Evolutionary conservation across 352 stramenopile species (phyloP).

Genomic region (Phytophthora macrochlamydospora): DNA sequence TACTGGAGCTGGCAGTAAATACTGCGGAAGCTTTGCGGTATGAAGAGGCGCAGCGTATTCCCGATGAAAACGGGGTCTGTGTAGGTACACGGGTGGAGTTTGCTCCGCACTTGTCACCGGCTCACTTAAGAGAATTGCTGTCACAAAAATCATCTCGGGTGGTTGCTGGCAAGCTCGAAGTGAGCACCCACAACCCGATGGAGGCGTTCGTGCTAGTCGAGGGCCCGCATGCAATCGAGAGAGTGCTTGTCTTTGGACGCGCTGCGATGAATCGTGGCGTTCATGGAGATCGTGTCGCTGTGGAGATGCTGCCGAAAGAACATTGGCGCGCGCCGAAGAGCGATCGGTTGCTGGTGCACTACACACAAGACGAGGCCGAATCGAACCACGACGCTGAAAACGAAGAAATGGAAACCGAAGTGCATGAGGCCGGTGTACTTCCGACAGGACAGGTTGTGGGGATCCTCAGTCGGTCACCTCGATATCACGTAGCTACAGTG

Average conservation of each 20-base stretch:
- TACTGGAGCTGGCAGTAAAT: slow-evolving; percentile 65
- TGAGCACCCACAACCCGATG: slow-evolving; percentile 74
- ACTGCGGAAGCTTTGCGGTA: slow-evolving; percentile 59
- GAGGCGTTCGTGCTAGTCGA: slow-evolving; percentile 78
- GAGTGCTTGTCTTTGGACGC: slow-evolving; percentile 76
- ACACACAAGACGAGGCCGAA: slow-evolving; percentile 54
- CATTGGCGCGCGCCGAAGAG: slow-evolving; percentile 79
- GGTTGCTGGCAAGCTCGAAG: slow-evolving; percentile 62
- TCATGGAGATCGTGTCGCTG: slow-evolving; percentile 96
- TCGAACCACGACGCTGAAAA: slow-evolving; percentile 32
- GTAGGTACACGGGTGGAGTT: slow-evolving; percentile 45
- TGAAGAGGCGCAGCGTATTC: slow-evolving; percentile 44
- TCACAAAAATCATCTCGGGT: slow-evolving; percentile 28
- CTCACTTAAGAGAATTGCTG: slow-evolving; percentile 47
- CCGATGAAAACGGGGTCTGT: slow-evolving; percentile 31
- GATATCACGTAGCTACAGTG: slow-evolving; percentile 76
- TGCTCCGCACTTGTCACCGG: slow-evolving; percentile 45
- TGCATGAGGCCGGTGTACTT: slow-evolving; percentile 32
- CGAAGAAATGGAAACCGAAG: slow-evolving; percentile 7
- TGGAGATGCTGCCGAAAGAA: slow-evolving; percentile 89
- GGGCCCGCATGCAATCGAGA: slow-evolving; percentile 42
- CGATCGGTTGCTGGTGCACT: slow-evolving; percentile 74
- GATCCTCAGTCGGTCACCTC: slow-evolving; percentile 75
- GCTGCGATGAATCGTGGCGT: slow-evolving; percentile 96
- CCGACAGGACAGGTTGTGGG: slow-evolving; percentile 87